Evolutionary conservation across 108 stramenopile genomes (phyloP), one percentile per base, ranked within the genome.

Genomic region (Schizochytrium sp.): DNA sequence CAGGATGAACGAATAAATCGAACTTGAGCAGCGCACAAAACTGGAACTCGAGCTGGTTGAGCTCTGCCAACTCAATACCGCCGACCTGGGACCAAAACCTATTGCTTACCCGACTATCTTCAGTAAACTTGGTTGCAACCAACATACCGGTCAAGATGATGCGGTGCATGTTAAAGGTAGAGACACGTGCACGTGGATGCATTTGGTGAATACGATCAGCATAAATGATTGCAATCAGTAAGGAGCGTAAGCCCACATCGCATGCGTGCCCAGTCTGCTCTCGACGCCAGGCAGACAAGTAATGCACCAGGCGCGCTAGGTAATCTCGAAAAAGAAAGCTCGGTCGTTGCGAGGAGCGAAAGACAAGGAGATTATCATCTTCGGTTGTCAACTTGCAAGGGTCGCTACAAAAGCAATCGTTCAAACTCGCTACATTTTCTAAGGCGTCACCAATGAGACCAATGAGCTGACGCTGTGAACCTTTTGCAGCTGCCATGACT

Each of bases 21-120:
- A 83, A 83, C 49, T 83, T 83, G 73, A 83, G 46, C 28, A 83
- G 46, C 7, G 46, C 50, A 50, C 73, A 83, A 5, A 83, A n/a
- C 73, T 83, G 46, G 49, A 53, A 47, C 73, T 83, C 73, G 49
- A 83, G 50, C 4, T 83, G 46, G 73, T 83, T 83, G 50, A 83
- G 73, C 73, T 83, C 73, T 8, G 73, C 50, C 15, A 83, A 50
- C 49, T 47, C 46, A 50, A 83, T 46, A 50, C 73, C 73, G 44
- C 49, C 46, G 49, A 83, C 73, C 50, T 83, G 73, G 49, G 73
- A 46, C 73, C 73, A 83, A 38, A 53, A 83, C 50, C 73, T 17
- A 50, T 83, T 83, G 73, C 49, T 53, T n/a, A 83, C 15, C 73
- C 13, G 17, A n/a, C 49, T n/a, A 50, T 83, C 73, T 19, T 83